Evolutionary conservation across 768 basidiomycete species (phyloP), one percentile per base, ranked within the genome.

Genomic region (Pleurotus tuoliensis): DNA sequence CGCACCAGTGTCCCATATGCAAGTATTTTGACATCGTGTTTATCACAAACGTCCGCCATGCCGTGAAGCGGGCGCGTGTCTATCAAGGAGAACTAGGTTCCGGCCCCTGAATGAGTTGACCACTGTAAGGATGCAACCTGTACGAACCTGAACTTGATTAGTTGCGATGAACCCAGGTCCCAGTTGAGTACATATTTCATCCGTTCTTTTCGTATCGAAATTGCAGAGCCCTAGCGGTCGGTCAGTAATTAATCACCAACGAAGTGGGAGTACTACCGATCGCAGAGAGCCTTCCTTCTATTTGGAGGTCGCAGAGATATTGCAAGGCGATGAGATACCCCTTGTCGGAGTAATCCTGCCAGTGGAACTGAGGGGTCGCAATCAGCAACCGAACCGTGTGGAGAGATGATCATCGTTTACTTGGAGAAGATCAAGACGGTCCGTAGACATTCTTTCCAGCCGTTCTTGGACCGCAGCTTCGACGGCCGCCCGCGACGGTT

Each of bases 1-100:
- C 84, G 61, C 56, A 91, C 91, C 62, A 93, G 68, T 0, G 91
- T 90, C 15, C 91, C 92, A 61, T 93, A 93, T 39, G 92, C 89
- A 30, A 93, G 70, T 15, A 93, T 73, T 64, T 90, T 91, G 58
- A 93, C 68, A 37, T 76, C 74, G 63, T 93, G 87, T 61, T 82
- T 82, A 66, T 81, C 72, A 63, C 91, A 93, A 11, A 91, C 86
- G 52, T 86, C 83, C 2, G 81, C 79, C 88, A 93, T 87, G 25
- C 82, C 88, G 62, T 89, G 82, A 43, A 90, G 73, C 11, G 88
- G 88, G 4, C 92, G 81, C 4, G 83, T 84, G 65, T 93, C 91
- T 60, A 93, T 85, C 48, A 93, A 68, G 5, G 91, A 93, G 63
- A 91, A 92, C 91, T 92, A 60, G 5, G 47, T 15, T 3, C 30